Conservation (phyloP, 441 rosid species). For the Pelargonium hybrid region DNA sequence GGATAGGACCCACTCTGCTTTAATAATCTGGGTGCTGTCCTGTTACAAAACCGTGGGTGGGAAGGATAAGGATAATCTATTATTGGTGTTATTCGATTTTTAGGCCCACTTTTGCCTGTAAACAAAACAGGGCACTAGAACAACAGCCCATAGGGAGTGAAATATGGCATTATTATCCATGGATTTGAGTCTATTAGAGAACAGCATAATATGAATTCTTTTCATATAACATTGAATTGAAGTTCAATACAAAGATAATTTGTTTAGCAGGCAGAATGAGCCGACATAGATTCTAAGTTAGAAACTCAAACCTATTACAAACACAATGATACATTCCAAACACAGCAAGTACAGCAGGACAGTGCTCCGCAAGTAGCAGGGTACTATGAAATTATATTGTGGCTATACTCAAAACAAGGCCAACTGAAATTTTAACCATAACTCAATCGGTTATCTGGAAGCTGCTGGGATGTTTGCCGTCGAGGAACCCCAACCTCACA, state of each 20-base stretch:
- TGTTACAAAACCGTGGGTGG: too few species aligned
- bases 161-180: too few species aligned
- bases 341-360: neutral
- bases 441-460: slow-evolving; percentile 55
- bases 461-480: slow-evolving; percentile 45
- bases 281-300: neutral
- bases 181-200: too few species aligned
- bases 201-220: too few species aligned
- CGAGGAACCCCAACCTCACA: slow-evolving; percentile 92
- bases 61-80: too few species aligned
- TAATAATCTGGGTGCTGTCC: too few species aligned
- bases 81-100: too few species aligned
- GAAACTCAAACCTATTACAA: neutral
- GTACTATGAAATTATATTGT: slow-evolving; percentile 5
- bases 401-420: neutral
- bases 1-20: too few species aligned
- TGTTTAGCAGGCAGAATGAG: neutral
- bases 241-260: neutral
- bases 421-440: slow-evolving; percentile 25
- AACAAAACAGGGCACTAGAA: too few species aligned
- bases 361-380: neutral
- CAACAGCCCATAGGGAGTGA: too few species aligned
- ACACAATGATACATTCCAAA: neutral
- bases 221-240: too few species aligned
- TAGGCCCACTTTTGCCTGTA: too few species aligned